Percentiles rank a stretch among this genome's conserved stretches.
These are phyloP conservation scores for Amanita muscaria DNA, from an alignment of 768 basidiomycete genomes.

Conservation along the genomic window DNA sequence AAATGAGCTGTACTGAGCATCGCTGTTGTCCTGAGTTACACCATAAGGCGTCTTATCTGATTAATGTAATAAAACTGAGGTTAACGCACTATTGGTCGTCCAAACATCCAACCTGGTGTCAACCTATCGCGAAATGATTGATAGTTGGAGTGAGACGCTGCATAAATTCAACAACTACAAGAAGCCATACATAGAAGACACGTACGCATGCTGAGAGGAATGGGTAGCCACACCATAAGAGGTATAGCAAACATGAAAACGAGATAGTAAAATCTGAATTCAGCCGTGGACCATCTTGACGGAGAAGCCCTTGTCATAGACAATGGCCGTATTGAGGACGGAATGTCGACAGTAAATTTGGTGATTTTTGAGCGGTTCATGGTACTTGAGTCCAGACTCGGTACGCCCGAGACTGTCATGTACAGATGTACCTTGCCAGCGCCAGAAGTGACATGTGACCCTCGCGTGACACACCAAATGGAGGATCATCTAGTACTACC, in stretches of 20 bases:
- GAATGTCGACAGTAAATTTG: constrained; percentile 48
- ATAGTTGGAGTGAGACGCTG: constrained; percentile 75
- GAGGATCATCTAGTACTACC: background rate
- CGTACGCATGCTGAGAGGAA: constrained; percentile 68
- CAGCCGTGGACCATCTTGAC: constrained; percentile 69
- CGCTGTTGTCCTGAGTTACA: constrained; percentile 73
- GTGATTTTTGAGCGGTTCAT: constrained; percentile 14
- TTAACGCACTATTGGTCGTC: constrained; percentile 61
- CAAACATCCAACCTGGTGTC: constrained; percentile 74
- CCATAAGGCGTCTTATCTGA: constrained; percentile 6
- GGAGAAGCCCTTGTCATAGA: constrained; percentile 23
- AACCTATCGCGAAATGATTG: constrained; percentile 46
- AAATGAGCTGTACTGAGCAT: constrained; percentile 85
- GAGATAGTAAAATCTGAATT: constrained; percentile 72
- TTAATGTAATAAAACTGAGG: background rate
- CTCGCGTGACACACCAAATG: background rate
- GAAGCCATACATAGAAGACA: constrained; percentile 12
- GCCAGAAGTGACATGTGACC: constrained; percentile 7
- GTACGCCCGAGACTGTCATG: background rate
- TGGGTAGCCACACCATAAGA: constrained; percentile 69
- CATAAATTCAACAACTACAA: constrained; percentile 4
- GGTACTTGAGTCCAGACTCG: background rate
- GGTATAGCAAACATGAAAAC: constrained; percentile 55
- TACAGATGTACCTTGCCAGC: too few relatives aligned
- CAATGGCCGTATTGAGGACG: constrained; percentile 28